phyloP scores from a whole-genome alignment of 2,329 filamentous ascomycete genomes.

The Phyllosticta citrichinensis region DNA sequence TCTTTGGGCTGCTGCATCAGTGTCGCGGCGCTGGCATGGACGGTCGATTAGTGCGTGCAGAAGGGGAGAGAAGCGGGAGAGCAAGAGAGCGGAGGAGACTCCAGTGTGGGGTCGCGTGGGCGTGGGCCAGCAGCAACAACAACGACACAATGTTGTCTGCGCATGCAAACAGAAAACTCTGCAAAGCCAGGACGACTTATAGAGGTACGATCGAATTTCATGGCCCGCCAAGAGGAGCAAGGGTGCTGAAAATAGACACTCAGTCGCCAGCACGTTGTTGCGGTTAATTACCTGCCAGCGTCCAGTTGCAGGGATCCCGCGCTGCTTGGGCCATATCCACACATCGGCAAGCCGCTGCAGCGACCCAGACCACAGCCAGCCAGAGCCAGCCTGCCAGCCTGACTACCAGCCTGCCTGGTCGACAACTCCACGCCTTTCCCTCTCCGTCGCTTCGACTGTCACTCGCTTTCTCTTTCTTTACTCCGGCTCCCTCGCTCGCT shows the following conservation, averaged over 20 bases:
- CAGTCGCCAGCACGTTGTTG: background rate
- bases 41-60: background rate
- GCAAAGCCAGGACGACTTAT: no score
- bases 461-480: background rate
- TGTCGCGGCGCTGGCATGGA: background rate
- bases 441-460: slow-evolving; percentile 4
- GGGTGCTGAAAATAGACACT: background rate
- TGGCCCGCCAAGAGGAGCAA: background rate
- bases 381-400: background rate
- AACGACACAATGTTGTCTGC: no score
- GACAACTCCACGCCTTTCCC: background rate
- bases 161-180: no score
- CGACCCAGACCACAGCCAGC: background rate
- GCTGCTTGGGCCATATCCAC: background rate
- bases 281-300: background rate
- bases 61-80: no score
- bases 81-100: background rate
- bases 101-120: background rate
- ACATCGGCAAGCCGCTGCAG: background rate
- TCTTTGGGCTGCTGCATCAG: background rate
- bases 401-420: background rate
- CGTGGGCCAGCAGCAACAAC: no score
- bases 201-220: no score
- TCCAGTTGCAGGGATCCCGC: background rate
- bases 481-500: slow-evolving; percentile 5